Evolutionary conservation across 1,139 yeast genomes (phyloP).

Genomic region (Suhomyces yuchorum): DNA sequence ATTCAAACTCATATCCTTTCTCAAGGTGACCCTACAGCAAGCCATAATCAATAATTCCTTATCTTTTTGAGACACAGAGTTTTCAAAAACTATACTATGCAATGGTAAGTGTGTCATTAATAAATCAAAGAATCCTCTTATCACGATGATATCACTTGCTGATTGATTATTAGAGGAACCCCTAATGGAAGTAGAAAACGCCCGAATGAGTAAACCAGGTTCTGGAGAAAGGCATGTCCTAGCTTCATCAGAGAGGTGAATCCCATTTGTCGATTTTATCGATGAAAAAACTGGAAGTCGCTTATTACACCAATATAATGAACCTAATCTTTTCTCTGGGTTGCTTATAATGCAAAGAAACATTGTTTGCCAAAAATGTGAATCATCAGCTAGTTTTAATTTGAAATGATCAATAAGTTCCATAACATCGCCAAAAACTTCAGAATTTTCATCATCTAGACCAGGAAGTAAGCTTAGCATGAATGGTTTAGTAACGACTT

Average conservation of each 20-base stretch:
- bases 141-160: constrained; percentile 64
- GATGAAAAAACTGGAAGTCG: constrained; percentile 57
- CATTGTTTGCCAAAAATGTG: constrained; percentile 83
- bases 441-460: constrained; percentile 88
- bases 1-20: constrained; percentile 90
- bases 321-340: constrained; percentile 81
- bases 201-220: constrained; percentile 74
- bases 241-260: constrained; percentile 54
- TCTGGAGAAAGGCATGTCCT: constrained; percentile 67
- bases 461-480: constrained; percentile 80
- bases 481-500: constrained; percentile 64
- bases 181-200: constrained; percentile 67
- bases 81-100: constrained; percentile 57
- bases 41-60: constrained; percentile 59
- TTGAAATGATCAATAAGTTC: constrained; percentile 63
- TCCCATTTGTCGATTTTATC: constrained; percentile 18
- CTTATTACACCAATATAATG: constrained; percentile 71
- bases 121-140: constrained; percentile 87
- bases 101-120: constrained; percentile 68
- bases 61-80: constrained; percentile 52
- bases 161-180: constrained; percentile 44
- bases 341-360: constrained; percentile 76
- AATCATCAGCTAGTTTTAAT: constrained; percentile 60
- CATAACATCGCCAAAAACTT: constrained; percentile 65
- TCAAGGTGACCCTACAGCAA: constrained; percentile 68